Base-by-base conservation (phyloP, 1,139 yeast genomes). In the Sugiyamaella sp. region DNA sequence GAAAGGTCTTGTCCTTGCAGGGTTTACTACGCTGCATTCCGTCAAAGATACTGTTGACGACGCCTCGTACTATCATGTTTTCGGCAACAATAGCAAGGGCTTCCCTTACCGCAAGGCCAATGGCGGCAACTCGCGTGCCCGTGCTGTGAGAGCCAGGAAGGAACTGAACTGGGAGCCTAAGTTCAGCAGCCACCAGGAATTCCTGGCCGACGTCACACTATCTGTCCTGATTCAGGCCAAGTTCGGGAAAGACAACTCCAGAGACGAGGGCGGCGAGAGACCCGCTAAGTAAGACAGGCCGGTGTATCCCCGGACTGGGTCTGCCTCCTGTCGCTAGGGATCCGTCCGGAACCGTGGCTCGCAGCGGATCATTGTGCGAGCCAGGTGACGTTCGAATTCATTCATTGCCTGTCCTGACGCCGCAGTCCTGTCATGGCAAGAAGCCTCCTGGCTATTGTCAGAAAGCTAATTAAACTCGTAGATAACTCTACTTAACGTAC, bases 81-180 rank as follows among this genome's bases (percentile, higher is more conserved):
- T 57, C 37, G 47, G 44, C 12, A 57, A 46, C 9, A 27, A 42
- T 14, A 19, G 46, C 8, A 43, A 49, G 33, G 50, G 50, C 4
- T 37, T 46, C 29, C 43, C 37, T 22, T 59, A 40, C 39, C 21
- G 40, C 12, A 10, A 16, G 1, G 51, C 19, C 25, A 42, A 48
- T 39, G 62, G 60, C 9, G 58, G 63, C 1, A 61, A 58, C 39
- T 52, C 62, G n/a, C 55, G 64, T 14, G 61, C 58, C 3, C 51
- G 59, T 6, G 61, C 62, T 8, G 54, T 51, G 4, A 46, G 55
- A 29, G 64, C 57, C 9, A 50, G 51, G n/a, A 51, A 53, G 25
- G 35, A 44, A 29, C 47, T 60, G 16, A 62, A 62, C n/a, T 61
- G 64, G 64, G 44, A 52, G 22, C 62, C 63, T 2, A 39, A 33